Percentiles rank a stretch among this genome's conserved stretches.
Evolutionary conservation across 768 basidiomycete species (phyloP).

Genomic region (Tulasnella sp.): DNA sequence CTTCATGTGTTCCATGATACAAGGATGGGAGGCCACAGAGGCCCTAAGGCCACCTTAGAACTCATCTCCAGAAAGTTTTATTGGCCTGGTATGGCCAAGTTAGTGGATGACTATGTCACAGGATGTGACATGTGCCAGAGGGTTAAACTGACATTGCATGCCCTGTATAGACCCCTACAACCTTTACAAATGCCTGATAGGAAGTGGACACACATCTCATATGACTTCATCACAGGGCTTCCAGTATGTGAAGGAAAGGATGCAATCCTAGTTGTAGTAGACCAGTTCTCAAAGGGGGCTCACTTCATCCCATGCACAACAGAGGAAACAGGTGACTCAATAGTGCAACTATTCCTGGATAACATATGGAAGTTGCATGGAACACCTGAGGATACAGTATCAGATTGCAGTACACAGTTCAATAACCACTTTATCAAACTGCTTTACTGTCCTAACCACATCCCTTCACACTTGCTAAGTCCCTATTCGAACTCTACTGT

Average conservation of each 20-base stretch:
- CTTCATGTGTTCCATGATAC: not conserved
- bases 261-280: slow-evolving; percentile 3
- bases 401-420: slow-evolving; percentile 7
- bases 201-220: slow-evolving; percentile 24
- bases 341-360: not conserved
- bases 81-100: slow-evolving; percentile 19
- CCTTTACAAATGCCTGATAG: slow-evolving; percentile 20
- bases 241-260: not conserved
- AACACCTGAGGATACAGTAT: not conserved
- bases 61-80: slow-evolving; percentile 20
- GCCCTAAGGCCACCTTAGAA: slow-evolving; percentile 19
- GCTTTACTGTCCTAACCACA: not conserved
- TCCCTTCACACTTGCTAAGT: not conserved
- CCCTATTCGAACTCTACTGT: too few species aligned
- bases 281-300: not conserved
- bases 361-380: slow-evolving; percentile 10
- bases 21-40: not conserved
- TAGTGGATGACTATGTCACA: slow-evolving; percentile 22
- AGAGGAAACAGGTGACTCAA: not conserved
- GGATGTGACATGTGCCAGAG: slow-evolving; percentile 22
- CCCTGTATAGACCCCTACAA: slow-evolving; percentile 20
- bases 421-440: not conserved
- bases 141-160: slow-evolving; percentile 15
- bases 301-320: not conserved
- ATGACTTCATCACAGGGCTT: slow-evolving; percentile 22